Base-by-base conservation (phyloP, 768 basidiomycete genomes). In the Amanita pseudoporphyria region DNA sequence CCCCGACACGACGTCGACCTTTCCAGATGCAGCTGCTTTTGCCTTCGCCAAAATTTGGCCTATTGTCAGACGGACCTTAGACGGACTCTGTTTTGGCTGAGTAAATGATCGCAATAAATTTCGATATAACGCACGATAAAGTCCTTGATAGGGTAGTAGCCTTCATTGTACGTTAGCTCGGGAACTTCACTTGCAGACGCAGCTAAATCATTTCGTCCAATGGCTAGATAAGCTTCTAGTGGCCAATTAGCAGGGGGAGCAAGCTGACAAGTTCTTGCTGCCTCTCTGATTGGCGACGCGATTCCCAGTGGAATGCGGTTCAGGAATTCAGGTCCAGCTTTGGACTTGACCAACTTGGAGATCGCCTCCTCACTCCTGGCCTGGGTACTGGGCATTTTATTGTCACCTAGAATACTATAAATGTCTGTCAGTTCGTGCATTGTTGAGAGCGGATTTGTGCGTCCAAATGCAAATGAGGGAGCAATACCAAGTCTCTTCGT, bases 211-310 rank as follows among this genome's bases (percentile, higher is more conserved):
- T 81, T 76, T 21, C 90, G 70, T 2, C 82, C 84, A 51, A 91
- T 75, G 3, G 86, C 71, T 5, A 71, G 66, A 63, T 89, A 92
- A 12, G 80, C 76, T 10, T 71, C 70, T n/a, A 75, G 53, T 0
- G 82, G 74, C 91, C 90, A 93, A 53, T 82, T 74, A 3, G 73
- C 71, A 1, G 84, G 80, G 2, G 94, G 88, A 0, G 81, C 75
- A 5, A 85, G 64, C 60, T 95, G 92, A 53, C 89, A 91, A 7
- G 84, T 81, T 53, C 90, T 69, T n/a, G 86, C 71, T 1, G 87
- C 88, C 62, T 98, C 96, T 47, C 84, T 70, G 4, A 98, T 66
- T 1, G 95, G 94, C 0, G 82, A 75, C 1, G 82, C 77, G 24
- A 88, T 70, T 0, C 87, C 87, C 9, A 88, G 61, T 1, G 87